A percentile compares a stretch with the other conserved stretches of the same genome.
phyloP scores from a whole-genome alignment of 805 yeast genomes.

The Vanderwaltozyma polyspora region DNA sequence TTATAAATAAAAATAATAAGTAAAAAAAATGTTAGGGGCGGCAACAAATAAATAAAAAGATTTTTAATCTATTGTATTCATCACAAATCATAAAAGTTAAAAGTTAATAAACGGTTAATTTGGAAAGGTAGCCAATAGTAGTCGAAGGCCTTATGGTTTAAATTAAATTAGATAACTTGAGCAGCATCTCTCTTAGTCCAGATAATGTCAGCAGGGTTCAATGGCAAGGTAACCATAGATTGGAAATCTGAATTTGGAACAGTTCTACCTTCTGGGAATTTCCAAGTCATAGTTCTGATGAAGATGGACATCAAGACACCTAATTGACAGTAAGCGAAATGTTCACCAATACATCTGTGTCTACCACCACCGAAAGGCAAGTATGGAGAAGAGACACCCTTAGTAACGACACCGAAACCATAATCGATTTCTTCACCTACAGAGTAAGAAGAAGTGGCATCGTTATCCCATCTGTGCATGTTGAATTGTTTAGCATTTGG shows the following conservation, averaged over 20 bases:
- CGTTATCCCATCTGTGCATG: conserved; percentile 78
- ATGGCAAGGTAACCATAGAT: conserved; percentile 89
- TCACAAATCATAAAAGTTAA: too few relatives aligned
- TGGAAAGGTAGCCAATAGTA: too few relatives aligned
- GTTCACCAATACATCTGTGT: conserved; percentile 99
- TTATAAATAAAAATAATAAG: too few relatives aligned
- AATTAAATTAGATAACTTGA: conserved; percentile 7
- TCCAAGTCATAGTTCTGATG: conserved; percentile 71
- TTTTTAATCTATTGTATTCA: too few relatives aligned
- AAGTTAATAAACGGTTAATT: too few relatives aligned
- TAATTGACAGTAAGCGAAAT: conserved; percentile 88
- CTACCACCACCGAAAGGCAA: conserved; percentile 99
- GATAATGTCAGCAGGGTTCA: conserved; percentile 55
- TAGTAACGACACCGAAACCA: conserved; percentile 93
- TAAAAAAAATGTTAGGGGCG: too few relatives aligned
- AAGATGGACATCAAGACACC: conserved; percentile 72
- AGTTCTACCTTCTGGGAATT: conserved; percentile 40
- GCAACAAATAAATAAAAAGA: too few relatives aligned
- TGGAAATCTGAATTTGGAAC: conserved; percentile 68
- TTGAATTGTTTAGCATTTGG: conserved; percentile 61
- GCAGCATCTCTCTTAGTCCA: conserved; percentile 55
- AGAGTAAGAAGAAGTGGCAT: conserved; percentile 26
- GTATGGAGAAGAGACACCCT: conserved; percentile 93
- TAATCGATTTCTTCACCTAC: conserved; percentile 53
- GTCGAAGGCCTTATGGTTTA: too few relatives aligned